Conservation (phyloP, 2,329 filamentous ascomycete genomes). For the Arachnopeziza araneosa region DNA sequence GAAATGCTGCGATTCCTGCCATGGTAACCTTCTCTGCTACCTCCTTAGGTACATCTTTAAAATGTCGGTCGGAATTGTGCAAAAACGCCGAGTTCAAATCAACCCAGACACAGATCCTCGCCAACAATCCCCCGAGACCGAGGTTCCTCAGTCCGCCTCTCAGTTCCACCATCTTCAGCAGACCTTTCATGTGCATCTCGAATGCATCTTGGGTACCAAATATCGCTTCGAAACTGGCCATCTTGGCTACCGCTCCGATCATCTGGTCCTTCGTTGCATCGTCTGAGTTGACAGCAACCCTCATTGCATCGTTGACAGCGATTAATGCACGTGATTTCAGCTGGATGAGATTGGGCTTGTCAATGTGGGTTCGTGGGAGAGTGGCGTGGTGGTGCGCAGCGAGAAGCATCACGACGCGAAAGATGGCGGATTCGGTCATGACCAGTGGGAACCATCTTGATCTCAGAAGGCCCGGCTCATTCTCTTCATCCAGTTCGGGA, state of each 20-base stretch:
- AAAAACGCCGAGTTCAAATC: constrained; percentile 4
- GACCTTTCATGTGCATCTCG: constrained; percentile 8
- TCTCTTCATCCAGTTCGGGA: constrained; percentile 1
- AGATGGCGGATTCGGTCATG: background rate
- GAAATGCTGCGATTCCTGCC: background rate
- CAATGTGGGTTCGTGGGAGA: background rate
- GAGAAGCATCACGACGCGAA: background rate
- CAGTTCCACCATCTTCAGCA: constrained; percentile 9
- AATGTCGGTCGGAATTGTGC: background rate
- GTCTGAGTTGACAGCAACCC: background rate
- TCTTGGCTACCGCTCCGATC: background rate
- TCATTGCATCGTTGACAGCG: background rate
- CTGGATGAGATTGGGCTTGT: background rate
- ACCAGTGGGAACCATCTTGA: constrained; percentile 11
- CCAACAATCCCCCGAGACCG: constrained; percentile 7
- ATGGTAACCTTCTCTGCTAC: background rate
- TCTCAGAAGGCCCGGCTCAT: constrained; percentile 4
- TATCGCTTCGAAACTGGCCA: background rate
- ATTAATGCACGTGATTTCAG: background rate
- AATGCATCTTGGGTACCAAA: background rate
- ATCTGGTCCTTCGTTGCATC: background rate
- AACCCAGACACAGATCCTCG: constrained; percentile 11
- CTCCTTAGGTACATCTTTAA: background rate
- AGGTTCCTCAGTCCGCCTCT: constrained; percentile 7
- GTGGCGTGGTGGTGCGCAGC: background rate